Conservation (phyloP, 768 basidiomycete species). For the Cystoderma amianthinum region DNA sequence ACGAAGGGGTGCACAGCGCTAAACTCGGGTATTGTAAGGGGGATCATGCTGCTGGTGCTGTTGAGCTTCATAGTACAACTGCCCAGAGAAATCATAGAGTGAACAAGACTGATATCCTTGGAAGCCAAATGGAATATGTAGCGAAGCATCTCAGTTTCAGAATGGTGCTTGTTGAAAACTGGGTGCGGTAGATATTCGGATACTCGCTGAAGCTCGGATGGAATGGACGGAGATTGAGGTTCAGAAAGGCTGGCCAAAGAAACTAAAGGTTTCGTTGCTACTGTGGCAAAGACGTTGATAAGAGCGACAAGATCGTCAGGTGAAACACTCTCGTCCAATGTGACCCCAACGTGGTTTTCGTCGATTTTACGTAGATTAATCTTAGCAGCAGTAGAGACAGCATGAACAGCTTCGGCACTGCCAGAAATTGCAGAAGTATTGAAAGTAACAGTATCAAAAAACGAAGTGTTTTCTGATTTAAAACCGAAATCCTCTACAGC, state of each 20-base stretch:
- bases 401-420: slow-evolving; percentile 59
- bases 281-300: slow-evolving; percentile 75
- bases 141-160: slow-evolving; percentile 97
- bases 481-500: slow-evolving; percentile 71
- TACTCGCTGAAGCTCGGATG: slow-evolving; percentile 47
- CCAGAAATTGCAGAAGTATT: slow-evolving; percentile 57
- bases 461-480: slow-evolving; percentile 59
- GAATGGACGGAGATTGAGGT: slow-evolving; percentile 39
- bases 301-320: slow-evolving; percentile 69
- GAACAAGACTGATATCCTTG: slow-evolving; percentile 92
- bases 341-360: slow-evolving; percentile 72
- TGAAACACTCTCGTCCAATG: slow-evolving; percentile 86
- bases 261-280: slow-evolving; percentile 42
- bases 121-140: slow-evolving; percentile 91
- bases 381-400: slow-evolving; percentile 49
- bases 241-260: slow-evolving; percentile 41
- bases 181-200: slow-evolving; percentile 77
- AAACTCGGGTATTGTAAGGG: slow-evolving; percentile 93
- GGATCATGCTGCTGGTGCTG: slow-evolving; percentile 96
- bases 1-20: slow-evolving; percentile 89
- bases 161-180: slow-evolving; percentile 95
- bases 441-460: slow-evolving; percentile 90
- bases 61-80: slow-evolving; percentile 99
- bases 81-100: slow-evolving; percentile 94
- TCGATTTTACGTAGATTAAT: slow-evolving; percentile 85